phyloP scores from a whole-genome alignment of 2,329 filamentous ascomycete species.

The Calonectria hawksworthii region DNA sequence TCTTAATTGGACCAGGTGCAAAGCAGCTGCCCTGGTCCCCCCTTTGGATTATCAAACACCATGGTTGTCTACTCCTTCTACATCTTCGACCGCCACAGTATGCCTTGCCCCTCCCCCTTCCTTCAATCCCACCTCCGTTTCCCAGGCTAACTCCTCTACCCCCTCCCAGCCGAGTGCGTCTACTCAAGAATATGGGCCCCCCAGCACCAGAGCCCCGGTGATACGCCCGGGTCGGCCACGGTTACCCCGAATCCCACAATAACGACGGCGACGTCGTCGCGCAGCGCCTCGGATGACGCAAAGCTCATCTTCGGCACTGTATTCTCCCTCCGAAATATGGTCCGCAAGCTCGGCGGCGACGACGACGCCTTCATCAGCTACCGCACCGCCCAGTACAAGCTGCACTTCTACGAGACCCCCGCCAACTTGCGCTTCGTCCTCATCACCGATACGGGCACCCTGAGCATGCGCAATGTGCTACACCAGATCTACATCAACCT shows the following conservation, averaged over 20 bases:
- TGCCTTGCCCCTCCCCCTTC: conserved; percentile 44
- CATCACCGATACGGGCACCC: conserved; percentile 89
- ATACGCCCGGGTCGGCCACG: conserved; percentile 57
- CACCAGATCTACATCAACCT: conserved; percentile 99
- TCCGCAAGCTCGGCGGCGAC: conserved; percentile 91
- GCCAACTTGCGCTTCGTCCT: conserved; percentile 97
- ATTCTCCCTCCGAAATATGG: conserved; percentile 97
- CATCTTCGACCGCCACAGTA: conserved; percentile 99
- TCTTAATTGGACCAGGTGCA: not conserved
- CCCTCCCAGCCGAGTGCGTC: conserved; percentile 87
- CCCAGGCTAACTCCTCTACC: conserved; percentile 31
- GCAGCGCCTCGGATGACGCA: conserved; percentile 79
- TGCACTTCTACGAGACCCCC: conserved; percentile 99
- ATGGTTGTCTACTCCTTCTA: conserved; percentile 99
- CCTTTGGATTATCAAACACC: conserved; percentile 45
- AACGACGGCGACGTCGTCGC: conserved; percentile 37
- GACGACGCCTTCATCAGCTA: conserved; percentile 97
- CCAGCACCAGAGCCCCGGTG: conserved; percentile 49
- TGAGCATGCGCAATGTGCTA: conserved; percentile 92
- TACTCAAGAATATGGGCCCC: conserved; percentile 91
- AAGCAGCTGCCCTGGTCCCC: conserved; percentile 1
- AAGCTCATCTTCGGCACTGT: conserved; percentile 98
- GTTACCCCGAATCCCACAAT: conserved; percentile 46
- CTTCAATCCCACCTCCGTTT: not conserved
- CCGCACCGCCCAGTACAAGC: conserved; percentile 94